Conservation (phyloP, 495 filamentous ascomycete genomes). For the Cladorrhinum samala region DNA sequence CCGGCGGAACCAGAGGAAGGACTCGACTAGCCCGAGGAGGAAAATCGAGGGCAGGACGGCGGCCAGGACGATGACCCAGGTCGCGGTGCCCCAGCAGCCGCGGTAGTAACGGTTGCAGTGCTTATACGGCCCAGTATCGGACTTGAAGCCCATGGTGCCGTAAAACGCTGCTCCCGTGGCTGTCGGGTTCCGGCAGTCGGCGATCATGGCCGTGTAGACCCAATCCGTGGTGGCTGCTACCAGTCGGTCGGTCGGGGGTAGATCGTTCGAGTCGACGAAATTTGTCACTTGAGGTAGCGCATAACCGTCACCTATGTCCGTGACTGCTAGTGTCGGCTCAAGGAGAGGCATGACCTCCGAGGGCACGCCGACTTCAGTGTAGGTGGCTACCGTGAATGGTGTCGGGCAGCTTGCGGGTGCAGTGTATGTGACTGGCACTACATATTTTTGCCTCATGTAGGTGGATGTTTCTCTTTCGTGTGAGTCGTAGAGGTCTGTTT, state of each 20-base stretch:
- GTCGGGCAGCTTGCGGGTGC: constrained; percentile 34
- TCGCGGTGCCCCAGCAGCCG: constrained; percentile 26
- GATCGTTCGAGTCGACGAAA: constrained; percentile 4
- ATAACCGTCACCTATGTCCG: constrained; percentile 9
- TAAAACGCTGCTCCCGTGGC: background rate
- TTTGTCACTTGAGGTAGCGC: background rate
- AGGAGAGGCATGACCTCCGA: constrained; percentile 30
- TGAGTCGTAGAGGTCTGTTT: background rate
- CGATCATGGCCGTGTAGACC: constrained; percentile 14
- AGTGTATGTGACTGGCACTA: constrained; percentile 18
- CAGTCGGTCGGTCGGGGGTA: background rate
- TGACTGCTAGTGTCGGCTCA: constrained; percentile 18
- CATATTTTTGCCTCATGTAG: background rate
- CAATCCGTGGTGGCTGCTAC: constrained; percentile 7
- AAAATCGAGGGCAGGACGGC: constrained; percentile 38
- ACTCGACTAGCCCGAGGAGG: constrained; percentile 44
- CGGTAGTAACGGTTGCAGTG: constrained; percentile 15
- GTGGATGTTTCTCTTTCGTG: background rate
- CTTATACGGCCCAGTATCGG: constrained; percentile 10
- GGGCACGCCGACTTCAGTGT: constrained; percentile 17
- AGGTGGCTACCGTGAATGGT: constrained; percentile 30
- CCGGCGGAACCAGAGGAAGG: constrained; percentile 46
- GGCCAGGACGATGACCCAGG: constrained; percentile 33
- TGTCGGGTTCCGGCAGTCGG: constrained; percentile 14
- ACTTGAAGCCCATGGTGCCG: constrained; percentile 13